phyloP scores from a whole-genome alignment of 768 basidiomycete genomes.

The Termitomyces sp. region DNA sequence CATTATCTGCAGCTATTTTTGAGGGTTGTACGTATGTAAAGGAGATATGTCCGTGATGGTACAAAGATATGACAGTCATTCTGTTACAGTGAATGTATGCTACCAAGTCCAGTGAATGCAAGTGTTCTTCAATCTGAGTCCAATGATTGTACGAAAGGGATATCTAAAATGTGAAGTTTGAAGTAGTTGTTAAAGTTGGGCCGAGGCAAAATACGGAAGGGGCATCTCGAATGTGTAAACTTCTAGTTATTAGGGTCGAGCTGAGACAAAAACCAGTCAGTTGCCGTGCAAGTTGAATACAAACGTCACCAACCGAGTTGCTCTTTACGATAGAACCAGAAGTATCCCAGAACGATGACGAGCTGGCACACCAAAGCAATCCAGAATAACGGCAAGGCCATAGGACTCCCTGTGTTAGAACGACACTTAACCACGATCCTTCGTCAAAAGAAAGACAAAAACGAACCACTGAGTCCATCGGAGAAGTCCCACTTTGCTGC shows the following conservation, averaged over 20 bases:
- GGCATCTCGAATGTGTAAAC: slow-evolving; percentile 12
- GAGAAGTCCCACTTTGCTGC: slow-evolving; percentile 87
- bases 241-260: slow-evolving; percentile 33
- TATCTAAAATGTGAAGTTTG: slow-evolving; percentile 12
- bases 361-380: slow-evolving; percentile 76
- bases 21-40: neutral
- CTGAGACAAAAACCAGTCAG: slow-evolving; percentile 17
- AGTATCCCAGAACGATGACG: slow-evolving; percentile 87
- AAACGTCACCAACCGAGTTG: slow-evolving; percentile 65
- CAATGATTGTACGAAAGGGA: slow-evolving; percentile 10
- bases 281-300: neutral
- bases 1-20: slow-evolving; percentile 3
- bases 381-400: slow-evolving; percentile 88
- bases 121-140: slow-evolving; percentile 6
- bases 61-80: neutral
- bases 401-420: slow-evolving; percentile 58
- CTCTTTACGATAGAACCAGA: slow-evolving; percentile 97
- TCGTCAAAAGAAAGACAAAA: neutral
- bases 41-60: neutral
- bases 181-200: slow-evolving; percentile 33
- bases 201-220: slow-evolving; percentile 16
- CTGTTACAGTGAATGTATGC: neutral
- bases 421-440: neutral
- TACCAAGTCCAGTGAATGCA: neutral
- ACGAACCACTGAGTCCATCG: slow-evolving; percentile 56